Percentiles rank a stretch among this genome's conserved stretches.
Conservation (phyloP, 1,139 yeast species). For the Nakaseomyces delphensis region DNA sequence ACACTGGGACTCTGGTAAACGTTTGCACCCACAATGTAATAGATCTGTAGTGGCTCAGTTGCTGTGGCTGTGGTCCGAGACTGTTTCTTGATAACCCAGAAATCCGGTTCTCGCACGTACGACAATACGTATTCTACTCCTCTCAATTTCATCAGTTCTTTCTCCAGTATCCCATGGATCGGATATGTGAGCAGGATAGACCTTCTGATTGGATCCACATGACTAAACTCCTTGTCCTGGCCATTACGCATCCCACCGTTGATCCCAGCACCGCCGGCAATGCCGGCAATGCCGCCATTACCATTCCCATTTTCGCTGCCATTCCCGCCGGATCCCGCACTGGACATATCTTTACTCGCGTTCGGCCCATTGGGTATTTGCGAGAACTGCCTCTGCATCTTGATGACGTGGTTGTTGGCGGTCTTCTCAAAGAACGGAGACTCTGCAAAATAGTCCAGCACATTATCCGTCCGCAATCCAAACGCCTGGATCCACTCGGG, state of each 20-base stretch:
- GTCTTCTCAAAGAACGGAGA: constrained; percentile 94
- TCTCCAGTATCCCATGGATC: constrained; percentile 33
- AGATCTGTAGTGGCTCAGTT: constrained; percentile 55
- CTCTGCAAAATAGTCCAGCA: constrained; percentile 82
- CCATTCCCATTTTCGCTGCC: constrained; percentile 8
- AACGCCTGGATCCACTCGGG: constrained; percentile 94
- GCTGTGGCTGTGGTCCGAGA: constrained; percentile 38
- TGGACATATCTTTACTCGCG: no score
- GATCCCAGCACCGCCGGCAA: constrained; percentile 4
- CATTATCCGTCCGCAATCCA: constrained; percentile 81
- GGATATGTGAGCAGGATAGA: constrained; percentile 25
- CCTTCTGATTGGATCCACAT: constrained; percentile 21
- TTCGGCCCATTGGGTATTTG: constrained; percentile 27
- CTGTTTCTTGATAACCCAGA: constrained; percentile 86
- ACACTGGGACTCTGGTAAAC: constrained; percentile 82
- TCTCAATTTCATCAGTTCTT: constrained; percentile 63
- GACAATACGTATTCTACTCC: constrained; percentile 81
- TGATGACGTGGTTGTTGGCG: constrained; percentile 85
- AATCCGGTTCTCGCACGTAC: constrained; percentile 73
- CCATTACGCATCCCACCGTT: not conserved
- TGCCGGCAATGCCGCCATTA: constrained; percentile 8
- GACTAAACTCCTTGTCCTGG: constrained; percentile 13
- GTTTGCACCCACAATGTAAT: constrained; percentile 84
- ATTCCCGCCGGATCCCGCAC: constrained; percentile 10
- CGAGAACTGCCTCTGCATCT: constrained; percentile 83